These are phyloP conservation scores for Penicillium robsamsonii DNA, from an alignment of 495 filamentous ascomycete species.

Conservation along the genomic window DNA sequence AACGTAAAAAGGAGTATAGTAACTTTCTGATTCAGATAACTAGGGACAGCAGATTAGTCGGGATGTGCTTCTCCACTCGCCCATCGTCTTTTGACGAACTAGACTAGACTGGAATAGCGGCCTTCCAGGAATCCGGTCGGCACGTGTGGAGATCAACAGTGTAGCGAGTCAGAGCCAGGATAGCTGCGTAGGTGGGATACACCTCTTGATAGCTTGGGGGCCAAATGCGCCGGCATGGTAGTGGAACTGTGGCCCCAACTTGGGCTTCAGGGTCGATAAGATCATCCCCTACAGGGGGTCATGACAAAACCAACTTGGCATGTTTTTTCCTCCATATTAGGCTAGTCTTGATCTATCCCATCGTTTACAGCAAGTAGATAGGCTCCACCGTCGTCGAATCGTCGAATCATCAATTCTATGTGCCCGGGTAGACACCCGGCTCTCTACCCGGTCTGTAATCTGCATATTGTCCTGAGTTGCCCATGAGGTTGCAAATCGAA, in stretches of 20 bases:
- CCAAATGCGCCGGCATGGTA: neutral
- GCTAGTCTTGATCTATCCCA: neutral
- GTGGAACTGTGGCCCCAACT: neutral
- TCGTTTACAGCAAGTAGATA: neutral
- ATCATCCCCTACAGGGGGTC: neutral
- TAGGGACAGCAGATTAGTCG: neutral
- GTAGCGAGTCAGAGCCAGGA: constrained; percentile 1
- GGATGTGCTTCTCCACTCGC: neutral
- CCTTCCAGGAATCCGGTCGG: constrained; percentile 1
- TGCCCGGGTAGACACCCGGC: neutral
- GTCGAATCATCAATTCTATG: neutral
- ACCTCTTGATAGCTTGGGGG: neutral
- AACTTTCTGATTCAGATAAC: neutral
- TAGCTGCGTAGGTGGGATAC: neutral
- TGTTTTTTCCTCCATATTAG: neutral
- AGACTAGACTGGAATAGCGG: neutral
- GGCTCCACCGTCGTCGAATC: neutral
- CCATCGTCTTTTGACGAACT: constrained; percentile 3
- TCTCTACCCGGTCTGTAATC: neutral
- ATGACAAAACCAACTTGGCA: neutral
- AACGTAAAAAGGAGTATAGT: neutral
- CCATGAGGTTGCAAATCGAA: neutral
- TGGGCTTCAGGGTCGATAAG: neutral
- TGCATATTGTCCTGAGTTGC: neutral
- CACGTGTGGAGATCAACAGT: neutral